Percentiles rank a stretch among this genome's conserved stretches.
These are phyloP conservation scores for Balakata baccata DNA, from an alignment of 345 rosid species.

Conservation along the genomic window DNA sequence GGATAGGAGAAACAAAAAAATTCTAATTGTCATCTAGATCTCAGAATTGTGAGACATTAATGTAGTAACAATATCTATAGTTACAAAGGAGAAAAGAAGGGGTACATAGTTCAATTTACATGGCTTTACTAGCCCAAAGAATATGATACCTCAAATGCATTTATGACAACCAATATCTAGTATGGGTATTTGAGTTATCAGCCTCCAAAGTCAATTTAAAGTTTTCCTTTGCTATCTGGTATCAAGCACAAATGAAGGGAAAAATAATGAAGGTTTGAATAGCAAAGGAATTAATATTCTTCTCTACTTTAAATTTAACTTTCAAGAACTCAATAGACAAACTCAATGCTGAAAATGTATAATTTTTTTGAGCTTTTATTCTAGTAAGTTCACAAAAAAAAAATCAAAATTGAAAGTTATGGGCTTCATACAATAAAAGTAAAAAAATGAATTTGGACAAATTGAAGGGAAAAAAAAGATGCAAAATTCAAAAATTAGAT, in stretches of 20 bases:
- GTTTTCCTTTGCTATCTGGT: slow-evolving; percentile 80
- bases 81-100: neutral
- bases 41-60: neutral
- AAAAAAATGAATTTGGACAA: too few relatives aligned
- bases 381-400: neutral
- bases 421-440: too few relatives aligned
- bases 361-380: too few relatives aligned
- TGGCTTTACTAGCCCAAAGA: slow-evolving; percentile 75
- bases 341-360: too few relatives aligned
- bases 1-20: neutral
- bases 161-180: slow-evolving; percentile 74
- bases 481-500: too few relatives aligned
- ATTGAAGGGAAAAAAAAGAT: too few relatives aligned
- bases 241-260: neutral
- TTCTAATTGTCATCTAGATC: neutral
- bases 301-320: neutral
- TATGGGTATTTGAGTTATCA: slow-evolving; percentile 75
- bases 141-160: slow-evolving; percentile 84
- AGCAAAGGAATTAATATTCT: neutral
- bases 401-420: neutral
- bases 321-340: too few relatives aligned
- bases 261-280: neutral
- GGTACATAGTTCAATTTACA: slow-evolving; percentile 46
- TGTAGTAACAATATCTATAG: neutral
- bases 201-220: slow-evolving; percentile 82